Percentiles rank a stretch among this genome's conserved stretches.
These are phyloP conservation scores for Nidula niveotomentosa DNA, from an alignment of 1,284 basidiomycete species.

Conservation along the genomic window DNA sequence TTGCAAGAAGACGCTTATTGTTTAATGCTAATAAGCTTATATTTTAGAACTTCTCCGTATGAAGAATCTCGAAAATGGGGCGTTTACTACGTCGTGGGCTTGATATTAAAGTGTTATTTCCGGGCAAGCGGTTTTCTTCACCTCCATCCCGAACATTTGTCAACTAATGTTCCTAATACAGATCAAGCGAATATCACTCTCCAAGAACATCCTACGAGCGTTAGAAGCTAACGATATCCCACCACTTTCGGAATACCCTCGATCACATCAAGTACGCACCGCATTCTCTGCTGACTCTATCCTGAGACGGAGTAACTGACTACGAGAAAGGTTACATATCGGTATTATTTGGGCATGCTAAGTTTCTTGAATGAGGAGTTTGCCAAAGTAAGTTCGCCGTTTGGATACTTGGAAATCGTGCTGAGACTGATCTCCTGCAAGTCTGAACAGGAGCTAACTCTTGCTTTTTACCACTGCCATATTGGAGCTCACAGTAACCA, in stretches of 20 bases:
- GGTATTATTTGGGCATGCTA: slow-evolving; percentile 93
- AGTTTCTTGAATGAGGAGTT: slow-evolving; percentile 94
- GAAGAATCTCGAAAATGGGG: slow-evolving; percentile 89
- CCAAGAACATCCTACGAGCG: slow-evolving; percentile 91
- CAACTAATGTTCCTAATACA: slow-evolving; percentile 28
- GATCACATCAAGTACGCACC: slow-evolving; percentile 79
- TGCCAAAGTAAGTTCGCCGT: slow-evolving; percentile 51
- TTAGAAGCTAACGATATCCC: slow-evolving; percentile 89
- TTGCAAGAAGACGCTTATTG: no score
- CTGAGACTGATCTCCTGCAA: slow-evolving; percentile 20
- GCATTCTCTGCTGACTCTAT: slow-evolving; percentile 4
- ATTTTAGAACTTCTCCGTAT: slow-evolving; percentile 57
- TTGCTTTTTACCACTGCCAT: slow-evolving; percentile 83
- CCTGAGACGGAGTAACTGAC: slow-evolving; percentile 14
- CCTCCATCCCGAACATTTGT: no score
- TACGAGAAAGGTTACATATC: slow-evolving; percentile 72
- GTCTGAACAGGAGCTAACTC: slow-evolving; percentile 82
- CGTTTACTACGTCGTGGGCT: slow-evolving; percentile 90
- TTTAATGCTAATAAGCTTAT: no score
- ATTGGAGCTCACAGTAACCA: slow-evolving; percentile 68
- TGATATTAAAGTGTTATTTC: slow-evolving; percentile 95
- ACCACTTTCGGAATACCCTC: slow-evolving; percentile 72
- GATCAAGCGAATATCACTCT: slow-evolving; percentile 89
- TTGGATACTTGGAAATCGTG: neutral
- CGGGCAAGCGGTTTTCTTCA: slow-evolving; percentile 67